Percentiles rank a stretch among this genome's conserved stretches.
Conservation (phyloP, 257 asterid genomes). For the Ilex aquifolium region DNA sequence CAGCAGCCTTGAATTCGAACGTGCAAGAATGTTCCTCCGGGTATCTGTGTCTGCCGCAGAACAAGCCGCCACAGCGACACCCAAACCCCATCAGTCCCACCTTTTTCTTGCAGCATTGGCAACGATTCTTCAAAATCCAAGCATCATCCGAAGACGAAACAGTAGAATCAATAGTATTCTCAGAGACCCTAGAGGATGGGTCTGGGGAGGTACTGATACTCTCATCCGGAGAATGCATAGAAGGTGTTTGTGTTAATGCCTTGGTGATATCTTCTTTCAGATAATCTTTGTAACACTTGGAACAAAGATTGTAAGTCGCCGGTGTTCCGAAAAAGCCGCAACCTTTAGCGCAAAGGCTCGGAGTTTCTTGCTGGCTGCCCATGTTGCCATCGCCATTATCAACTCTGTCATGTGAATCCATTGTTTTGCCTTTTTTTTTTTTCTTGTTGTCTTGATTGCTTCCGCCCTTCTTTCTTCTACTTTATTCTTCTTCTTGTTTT, state of each 20-base stretch:
- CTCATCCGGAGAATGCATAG: no score
- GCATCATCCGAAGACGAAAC: no score
- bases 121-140: constrained; percentile 13
- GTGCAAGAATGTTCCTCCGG: constrained; percentile 32
- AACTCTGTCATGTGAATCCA: background rate
- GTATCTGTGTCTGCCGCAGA: constrained; percentile 25
- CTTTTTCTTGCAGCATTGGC: constrained; percentile 24
- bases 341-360: background rate
- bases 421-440: no score
- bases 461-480: no score
- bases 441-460: no score
- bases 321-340: constrained; percentile 10
- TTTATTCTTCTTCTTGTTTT: no score
- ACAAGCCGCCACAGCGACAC: constrained; percentile 26
- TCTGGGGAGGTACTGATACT: background rate
- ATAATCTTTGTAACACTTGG: constrained; percentile 12
- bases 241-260: no score
- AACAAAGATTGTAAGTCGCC: constrained; percentile 13
- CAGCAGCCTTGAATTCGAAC: constrained; percentile 22
- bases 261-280: constrained; percentile 2
- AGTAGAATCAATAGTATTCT: background rate
- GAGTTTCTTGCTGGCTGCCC: background rate
- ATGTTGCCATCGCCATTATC: no score
- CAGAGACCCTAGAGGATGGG: background rate
- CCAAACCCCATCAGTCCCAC: constrained; percentile 19